A percentile compares a stretch with the other conserved stretches of the same genome.
These are phyloP conservation scores for Chlorella vulgaris DNA, from an alignment of 139 green algal species.

Conservation along the genomic window DNA sequence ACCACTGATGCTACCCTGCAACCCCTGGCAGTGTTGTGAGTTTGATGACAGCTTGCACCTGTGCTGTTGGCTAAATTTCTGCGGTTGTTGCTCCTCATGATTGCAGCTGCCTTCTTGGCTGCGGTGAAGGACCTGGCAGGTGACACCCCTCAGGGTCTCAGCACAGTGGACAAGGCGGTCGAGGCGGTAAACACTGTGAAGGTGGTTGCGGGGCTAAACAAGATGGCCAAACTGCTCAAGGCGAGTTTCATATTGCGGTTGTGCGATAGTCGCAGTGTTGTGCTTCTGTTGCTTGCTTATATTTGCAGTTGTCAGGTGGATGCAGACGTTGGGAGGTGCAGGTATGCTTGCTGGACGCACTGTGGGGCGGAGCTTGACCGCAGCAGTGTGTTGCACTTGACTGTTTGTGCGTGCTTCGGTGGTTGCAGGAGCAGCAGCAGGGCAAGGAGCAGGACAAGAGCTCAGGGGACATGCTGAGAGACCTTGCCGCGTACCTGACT, in stretches of 20 bases:
- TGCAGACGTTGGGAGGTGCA: too few relatives aligned
- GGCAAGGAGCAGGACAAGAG: background rate
- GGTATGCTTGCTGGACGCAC: background rate
- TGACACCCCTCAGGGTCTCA: constrained; percentile 30
- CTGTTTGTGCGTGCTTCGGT: background rate
- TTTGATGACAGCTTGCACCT: background rate
- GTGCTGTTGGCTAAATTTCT: background rate
- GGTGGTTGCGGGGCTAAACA: constrained; percentile 51
- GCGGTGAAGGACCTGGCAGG: constrained; percentile 49
- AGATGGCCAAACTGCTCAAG: constrained; percentile 55
- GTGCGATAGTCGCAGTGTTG: background rate
- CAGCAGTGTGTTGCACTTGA: background rate
- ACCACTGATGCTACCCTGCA: too few relatives aligned
- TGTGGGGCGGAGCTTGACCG: background rate
- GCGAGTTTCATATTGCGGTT: too few relatives aligned
- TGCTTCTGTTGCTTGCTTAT: background rate
- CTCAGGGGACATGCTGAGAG: constrained; percentile 62
- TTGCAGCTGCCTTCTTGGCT: constrained; percentile 47
- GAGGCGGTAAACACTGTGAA: constrained; percentile 53
- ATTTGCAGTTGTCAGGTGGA: too few relatives aligned
- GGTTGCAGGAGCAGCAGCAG: constrained; percentile 19
- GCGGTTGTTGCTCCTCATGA: background rate
- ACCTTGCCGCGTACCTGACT: constrained; percentile 77
- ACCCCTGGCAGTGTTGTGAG: background rate
- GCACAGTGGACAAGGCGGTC: constrained; percentile 47